Evolutionary conservation across 106 monocot species (phyloP).

Genomic region (Dendrobium chrysotoxum): DNA sequence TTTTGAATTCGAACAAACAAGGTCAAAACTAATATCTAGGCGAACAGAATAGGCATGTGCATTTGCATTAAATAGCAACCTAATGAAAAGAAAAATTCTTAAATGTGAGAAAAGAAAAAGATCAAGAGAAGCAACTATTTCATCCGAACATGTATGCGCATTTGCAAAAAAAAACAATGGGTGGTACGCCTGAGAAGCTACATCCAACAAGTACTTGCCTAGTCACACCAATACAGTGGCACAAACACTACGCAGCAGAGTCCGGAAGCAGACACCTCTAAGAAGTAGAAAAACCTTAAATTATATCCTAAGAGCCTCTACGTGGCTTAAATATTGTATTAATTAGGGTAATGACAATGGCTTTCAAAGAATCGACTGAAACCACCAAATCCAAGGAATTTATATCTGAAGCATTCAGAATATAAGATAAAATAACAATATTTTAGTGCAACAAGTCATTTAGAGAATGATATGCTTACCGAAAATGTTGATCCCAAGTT

Average conservation of each 20-base stretch:
- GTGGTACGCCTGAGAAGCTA: background rate
- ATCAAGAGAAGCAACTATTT: background rate
- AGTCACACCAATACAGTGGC: background rate
- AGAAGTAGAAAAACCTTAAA: background rate
- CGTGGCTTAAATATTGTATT: background rate
- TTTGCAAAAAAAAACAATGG: background rate
- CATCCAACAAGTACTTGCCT: background rate
- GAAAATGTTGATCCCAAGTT: conserved; percentile 35
- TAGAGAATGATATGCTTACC: conserved; percentile 42
- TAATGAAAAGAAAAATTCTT: background rate
- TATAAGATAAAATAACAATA: background rate
- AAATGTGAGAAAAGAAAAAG: background rate
- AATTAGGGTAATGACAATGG: background rate
- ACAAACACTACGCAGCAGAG: background rate
- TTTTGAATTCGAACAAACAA: background rate
- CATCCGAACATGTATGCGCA: background rate
- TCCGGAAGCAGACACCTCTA: background rate
- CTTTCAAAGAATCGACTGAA: background rate
- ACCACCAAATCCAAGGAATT: background rate
- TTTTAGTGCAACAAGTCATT: conserved; percentile 2
- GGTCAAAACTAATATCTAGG: background rate
- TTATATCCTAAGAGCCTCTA: background rate
- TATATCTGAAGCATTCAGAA: background rate
- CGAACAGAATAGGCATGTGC: background rate
- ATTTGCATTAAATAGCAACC: background rate